Evolutionary conservation across 164 flowering plant genomes (phyloP).

Genomic region (Santalum album): DNA sequence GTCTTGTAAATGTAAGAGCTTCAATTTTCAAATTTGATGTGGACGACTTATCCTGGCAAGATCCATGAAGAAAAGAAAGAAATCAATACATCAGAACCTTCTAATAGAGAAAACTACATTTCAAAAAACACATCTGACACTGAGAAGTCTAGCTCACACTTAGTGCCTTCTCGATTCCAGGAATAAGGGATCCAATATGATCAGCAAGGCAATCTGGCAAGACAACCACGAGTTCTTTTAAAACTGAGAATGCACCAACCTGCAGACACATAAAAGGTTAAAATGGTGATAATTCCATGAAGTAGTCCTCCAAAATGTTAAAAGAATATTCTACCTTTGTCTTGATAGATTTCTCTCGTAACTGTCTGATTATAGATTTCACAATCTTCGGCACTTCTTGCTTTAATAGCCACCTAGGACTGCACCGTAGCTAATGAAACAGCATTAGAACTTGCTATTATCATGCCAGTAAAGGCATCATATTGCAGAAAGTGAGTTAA

Average conservation of each 20-base stretch:
- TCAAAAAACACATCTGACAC: not conserved
- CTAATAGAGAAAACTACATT: not conserved
- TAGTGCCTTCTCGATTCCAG: slow-evolving; percentile 91
- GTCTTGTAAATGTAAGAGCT: slow-evolving; percentile 85
- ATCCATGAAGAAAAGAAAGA: not conserved
- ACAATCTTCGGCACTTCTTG: slow-evolving; percentile 96
- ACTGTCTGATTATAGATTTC: slow-evolving; percentile 79
- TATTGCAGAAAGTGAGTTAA: not conserved
- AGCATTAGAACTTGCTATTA: slow-evolving; percentile 1
- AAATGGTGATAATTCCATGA: not conserved
- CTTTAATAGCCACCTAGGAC: slow-evolving; percentile 89
- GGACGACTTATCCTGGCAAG: slow-evolving; percentile 71
- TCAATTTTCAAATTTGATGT: slow-evolving; percentile 94
- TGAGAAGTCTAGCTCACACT: slow-evolving; percentile 41
- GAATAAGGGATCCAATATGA: slow-evolving; percentile 83
- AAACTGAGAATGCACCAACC: slow-evolving; percentile 96
- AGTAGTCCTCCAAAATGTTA: not conserved
- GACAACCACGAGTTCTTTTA: slow-evolving; percentile 93
- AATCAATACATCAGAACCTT: not conserved
- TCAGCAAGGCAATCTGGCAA: slow-evolving; percentile 95
- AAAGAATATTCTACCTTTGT: slow-evolving; percentile 57
- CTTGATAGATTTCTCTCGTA: slow-evolving; percentile 91
- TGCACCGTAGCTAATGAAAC: slow-evolving; percentile 26
- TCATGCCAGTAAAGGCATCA: too few species aligned
- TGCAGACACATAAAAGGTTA: slow-evolving; percentile 20